These are phyloP conservation scores for Hypomyces rosellus DNA, from an alignment of 2,329 filamentous ascomycete species.

Conservation along the genomic window DNA sequence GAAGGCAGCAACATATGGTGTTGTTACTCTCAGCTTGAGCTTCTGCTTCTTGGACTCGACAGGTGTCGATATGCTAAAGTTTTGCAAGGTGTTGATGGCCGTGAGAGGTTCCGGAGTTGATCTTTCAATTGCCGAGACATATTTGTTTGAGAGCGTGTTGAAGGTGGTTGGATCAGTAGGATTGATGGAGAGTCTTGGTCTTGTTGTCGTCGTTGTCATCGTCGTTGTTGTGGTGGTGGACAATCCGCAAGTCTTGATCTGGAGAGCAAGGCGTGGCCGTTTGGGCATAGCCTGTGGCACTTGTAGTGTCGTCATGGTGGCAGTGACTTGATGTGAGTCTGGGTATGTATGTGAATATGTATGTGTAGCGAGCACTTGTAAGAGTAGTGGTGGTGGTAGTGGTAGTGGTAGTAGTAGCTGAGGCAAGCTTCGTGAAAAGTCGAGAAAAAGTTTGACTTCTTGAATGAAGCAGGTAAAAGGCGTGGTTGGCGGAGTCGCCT, in stretches of 20 bases:
- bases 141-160: constrained; percentile 61
- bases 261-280: constrained; percentile 51
- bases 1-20: constrained; percentile 39
- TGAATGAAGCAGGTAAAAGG: too few species aligned
- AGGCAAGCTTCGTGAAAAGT: too few species aligned
- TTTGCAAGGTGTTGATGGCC: constrained; percentile 39
- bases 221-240: constrained; percentile 23
- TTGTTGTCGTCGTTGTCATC: constrained; percentile 25
- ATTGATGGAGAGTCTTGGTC: constrained; percentile 35
- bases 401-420: too few species aligned
- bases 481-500: too few species aligned
- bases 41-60: constrained; percentile 22
- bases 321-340: background rate
- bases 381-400: too few species aligned
- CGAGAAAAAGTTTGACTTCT: too few species aligned
- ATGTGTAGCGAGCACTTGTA: too few species aligned
- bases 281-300: constrained; percentile 25
- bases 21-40: constrained; percentile 30
- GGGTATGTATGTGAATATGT: too few species aligned
- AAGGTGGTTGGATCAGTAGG: constrained; percentile 56
- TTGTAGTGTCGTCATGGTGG: constrained; percentile 28
- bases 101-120: constrained; percentile 47
- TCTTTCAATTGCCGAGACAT: constrained; percentile 56
- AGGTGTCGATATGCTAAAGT: constrained; percentile 25
- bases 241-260: constrained; percentile 42